Evolutionary conservation across 352 stramenopile genomes (phyloP), one percentile per base, ranked within the genome.

Genomic region (Phytopythium chamaehyphon): DNA sequence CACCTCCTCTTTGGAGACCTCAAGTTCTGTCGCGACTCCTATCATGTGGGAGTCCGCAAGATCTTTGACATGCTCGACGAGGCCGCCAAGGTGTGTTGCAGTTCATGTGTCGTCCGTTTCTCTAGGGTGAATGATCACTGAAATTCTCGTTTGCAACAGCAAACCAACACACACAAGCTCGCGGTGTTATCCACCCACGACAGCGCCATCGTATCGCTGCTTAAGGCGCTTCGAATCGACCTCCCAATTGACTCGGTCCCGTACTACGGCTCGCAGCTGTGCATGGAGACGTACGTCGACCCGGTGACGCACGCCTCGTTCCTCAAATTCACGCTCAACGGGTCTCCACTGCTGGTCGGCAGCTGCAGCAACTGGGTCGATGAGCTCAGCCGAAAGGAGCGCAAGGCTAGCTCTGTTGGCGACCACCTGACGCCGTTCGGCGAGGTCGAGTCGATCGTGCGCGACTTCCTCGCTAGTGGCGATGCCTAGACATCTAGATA

Each of bases 391-490:
- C 28, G 23, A n/a, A 50, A 50, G 44, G n/a, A n/a, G 44, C n/a
- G 24, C 44, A n/a, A 10, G 8, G 4, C 3, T 28, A 31, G n/a
- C 9, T 12, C 16, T 0, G 26, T 19, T 3, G 6, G 69, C 26
- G 66, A 82, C 28, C 64, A 58, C 26, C 51, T 82, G 7, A 80
- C 66, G 33, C 64, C 71, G 18, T 72, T 86, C n/a, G 18, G 12
- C 33, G 66, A 83, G 51, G 58, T 83, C n/a, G 56, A 82, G 31
- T 31, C 38, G 2, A 64, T 79, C 15, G 61, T 69, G 15, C 43
- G 53, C 16, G 59, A 58, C 31, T 78, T 82, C 39, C 48, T 79
- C 3, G 24, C 46, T 19, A 14, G 51, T 45, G 37, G 7, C 28
- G 44, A 50, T 19, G 44, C n/a, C 6, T 50, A 50, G n/a, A 47